Percentiles rank a stretch among this genome's conserved stretches.
Conservation (phyloP, 1,284 basidiomycete genomes). For the Phlebopus sp. region DNA sequence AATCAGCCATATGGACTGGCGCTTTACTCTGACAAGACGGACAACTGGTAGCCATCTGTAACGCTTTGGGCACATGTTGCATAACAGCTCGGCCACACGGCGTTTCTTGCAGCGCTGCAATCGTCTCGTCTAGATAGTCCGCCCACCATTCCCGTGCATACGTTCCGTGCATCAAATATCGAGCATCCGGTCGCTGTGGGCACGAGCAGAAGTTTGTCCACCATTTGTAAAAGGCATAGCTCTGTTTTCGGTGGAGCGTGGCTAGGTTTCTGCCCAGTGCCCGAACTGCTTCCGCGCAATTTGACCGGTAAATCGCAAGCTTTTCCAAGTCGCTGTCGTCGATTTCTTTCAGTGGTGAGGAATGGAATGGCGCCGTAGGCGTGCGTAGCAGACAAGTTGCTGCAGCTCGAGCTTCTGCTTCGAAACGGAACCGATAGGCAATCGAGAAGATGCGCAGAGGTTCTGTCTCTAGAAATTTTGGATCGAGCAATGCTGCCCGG, state of each 20-base stretch:
- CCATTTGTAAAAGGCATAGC: conserved; percentile 26
- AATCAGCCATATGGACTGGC: conserved; percentile 18
- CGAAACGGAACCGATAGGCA: conserved; percentile 29
- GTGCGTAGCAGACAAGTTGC: conserved; percentile 19
- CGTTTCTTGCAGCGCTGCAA: conserved; percentile 17
- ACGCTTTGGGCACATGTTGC: conserved; percentile 18
- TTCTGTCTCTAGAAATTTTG: conserved; percentile 24
- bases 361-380: conserved; percentile 1
- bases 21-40: conserved; percentile 21
- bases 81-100: conserved; percentile 25
- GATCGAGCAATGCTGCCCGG: conserved; percentile 20
- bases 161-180: conserved; percentile 24
- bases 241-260: conserved; percentile 27
- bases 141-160: conserved; percentile 33
- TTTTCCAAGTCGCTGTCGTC: conserved; percentile 10
- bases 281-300: conserved; percentile 18
- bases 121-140: conserved; percentile 30
- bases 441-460: conserved; percentile 37
- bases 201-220: conserved; percentile 28
- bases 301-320: conserved; percentile 23
- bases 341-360: conserved; percentile 7
- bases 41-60: conserved; percentile 20
- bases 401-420: conserved; percentile 21
- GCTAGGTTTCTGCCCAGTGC: conserved; percentile 23
- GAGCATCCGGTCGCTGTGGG: conserved; percentile 17